Conservation (phyloP, 768 basidiomycete species). For the Agrocybe praecox region DNA sequence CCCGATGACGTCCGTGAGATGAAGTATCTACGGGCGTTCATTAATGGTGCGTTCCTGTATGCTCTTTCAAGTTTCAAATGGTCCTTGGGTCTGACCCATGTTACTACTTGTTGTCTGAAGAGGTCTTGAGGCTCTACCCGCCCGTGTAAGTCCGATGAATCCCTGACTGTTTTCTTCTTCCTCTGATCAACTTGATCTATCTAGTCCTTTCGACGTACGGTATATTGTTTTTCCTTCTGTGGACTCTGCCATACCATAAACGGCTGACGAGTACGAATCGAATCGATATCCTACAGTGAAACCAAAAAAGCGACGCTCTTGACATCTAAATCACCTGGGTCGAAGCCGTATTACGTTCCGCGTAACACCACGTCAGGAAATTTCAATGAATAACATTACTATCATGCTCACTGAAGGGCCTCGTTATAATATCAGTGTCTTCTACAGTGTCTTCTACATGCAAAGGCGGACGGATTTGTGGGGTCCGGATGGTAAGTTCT, state of each 20-base stretch:
- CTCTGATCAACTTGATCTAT: not conserved
- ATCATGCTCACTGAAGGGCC: not conserved
- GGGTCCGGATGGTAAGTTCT: conserved; percentile 56
- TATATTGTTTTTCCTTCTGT: not conserved
- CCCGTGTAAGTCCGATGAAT: conserved; percentile 28
- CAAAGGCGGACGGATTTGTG: conserved; percentile 53
- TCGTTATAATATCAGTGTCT: not conserved
- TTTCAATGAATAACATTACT: conserved; percentile 12
- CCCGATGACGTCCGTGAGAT: conserved; percentile 49
- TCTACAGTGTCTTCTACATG: conserved; percentile 44
- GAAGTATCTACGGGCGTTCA: conserved; percentile 37
- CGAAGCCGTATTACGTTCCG: conserved; percentile 24
- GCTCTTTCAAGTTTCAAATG: not conserved
- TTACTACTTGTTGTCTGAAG: conserved; percentile 17
- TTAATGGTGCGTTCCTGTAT: conserved; percentile 27
- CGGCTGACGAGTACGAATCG: not conserved
- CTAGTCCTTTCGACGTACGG: conserved; percentile 16
- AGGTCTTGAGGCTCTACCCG: conserved; percentile 45
- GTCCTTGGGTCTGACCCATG: not conserved
- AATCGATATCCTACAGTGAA: not conserved
- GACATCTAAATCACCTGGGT: conserved; percentile 19
- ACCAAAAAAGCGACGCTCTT: conserved; percentile 12
- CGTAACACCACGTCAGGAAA: conserved; percentile 37
- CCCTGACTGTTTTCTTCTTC: not conserved
- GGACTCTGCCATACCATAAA: no score